These are phyloP conservation scores for Ophiostoma sp. DNA, from an alignment of 2,329 filamentous ascomycete genomes.

Conservation along the genomic window DNA sequence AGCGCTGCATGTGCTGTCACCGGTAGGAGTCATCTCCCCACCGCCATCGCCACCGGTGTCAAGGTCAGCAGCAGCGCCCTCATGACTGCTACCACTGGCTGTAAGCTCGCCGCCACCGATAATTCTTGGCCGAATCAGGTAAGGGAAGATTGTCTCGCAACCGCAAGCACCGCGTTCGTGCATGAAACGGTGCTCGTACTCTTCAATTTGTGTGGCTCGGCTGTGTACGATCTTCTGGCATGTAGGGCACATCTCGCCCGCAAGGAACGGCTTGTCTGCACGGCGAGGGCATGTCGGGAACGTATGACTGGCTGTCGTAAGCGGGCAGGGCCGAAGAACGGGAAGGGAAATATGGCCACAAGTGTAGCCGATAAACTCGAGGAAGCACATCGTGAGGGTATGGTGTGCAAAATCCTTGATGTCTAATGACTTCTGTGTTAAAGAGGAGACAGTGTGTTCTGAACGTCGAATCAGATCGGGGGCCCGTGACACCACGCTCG, in stretches of 20 bases:
- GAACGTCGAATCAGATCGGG: no score
- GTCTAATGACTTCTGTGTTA: neutral
- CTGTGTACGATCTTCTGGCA: constrained; percentile 39
- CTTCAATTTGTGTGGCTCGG: constrained; percentile 38
- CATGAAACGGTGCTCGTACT: constrained; percentile 42
- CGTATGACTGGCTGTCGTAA: constrained; percentile 36
- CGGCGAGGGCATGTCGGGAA: constrained; percentile 35
- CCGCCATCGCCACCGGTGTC: neutral
- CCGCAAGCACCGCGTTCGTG: constrained; percentile 41
- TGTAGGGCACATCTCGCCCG: constrained; percentile 35
- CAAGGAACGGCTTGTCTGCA: constrained; percentile 32
- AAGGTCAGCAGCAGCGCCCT: no score
- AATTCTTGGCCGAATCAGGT: constrained; percentile 34
- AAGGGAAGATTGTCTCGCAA: constrained; percentile 37
- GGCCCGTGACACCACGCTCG: no score
- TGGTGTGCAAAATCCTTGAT: no score
- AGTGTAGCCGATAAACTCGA: constrained; percentile 42
- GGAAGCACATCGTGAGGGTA: constrained; percentile 40
- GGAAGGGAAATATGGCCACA: constrained; percentile 44
- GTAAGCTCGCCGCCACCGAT: constrained; percentile 22
- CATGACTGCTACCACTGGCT: neutral
- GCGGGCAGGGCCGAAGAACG: constrained; percentile 40
- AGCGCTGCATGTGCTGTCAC: neutral
- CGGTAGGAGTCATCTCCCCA: neutral
- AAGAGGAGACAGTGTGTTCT: neutral